Conservation (phyloP, 768 basidiomycete species). For the Galerina marginata region DNA sequence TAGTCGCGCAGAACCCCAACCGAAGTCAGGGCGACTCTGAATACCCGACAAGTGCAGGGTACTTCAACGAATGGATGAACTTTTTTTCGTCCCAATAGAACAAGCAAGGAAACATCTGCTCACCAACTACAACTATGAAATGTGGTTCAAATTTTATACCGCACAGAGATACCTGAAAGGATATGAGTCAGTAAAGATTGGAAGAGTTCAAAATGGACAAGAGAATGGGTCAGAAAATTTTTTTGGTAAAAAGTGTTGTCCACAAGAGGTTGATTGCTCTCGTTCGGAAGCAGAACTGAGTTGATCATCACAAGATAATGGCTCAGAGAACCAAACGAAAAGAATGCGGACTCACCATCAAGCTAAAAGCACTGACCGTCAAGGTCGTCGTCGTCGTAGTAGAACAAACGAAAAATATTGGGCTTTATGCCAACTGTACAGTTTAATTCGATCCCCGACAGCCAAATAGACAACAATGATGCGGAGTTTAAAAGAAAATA, state of each 20-base stretch:
- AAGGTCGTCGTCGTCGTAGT: neutral
- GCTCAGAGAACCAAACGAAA: slow-evolving; percentile 13
- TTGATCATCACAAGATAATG: slow-evolving; percentile 50
- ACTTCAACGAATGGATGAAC: slow-evolving; percentile 88
- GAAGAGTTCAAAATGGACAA: neutral
- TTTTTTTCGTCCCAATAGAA: slow-evolving; percentile 64
- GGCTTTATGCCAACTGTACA: slow-evolving; percentile 43
- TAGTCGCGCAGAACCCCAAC: slow-evolving; percentile 38
- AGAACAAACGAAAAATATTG: slow-evolving; percentile 8
- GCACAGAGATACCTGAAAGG: slow-evolving; percentile 10
- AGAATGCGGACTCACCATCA: slow-evolving; percentile 29
- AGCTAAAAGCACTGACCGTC: slow-evolving; percentile 2
- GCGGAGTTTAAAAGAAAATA: slow-evolving; percentile 29
- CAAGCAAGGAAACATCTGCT: slow-evolving; percentile 16
- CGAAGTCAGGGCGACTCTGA: slow-evolving; percentile 39
- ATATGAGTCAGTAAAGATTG: slow-evolving; percentile 25
- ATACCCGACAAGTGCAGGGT: slow-evolving; percentile 38
- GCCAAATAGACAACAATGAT: slow-evolving; percentile 10
- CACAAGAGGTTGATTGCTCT: slow-evolving; percentile 75
- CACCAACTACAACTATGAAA: slow-evolving; percentile 20
- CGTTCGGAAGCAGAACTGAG: slow-evolving; percentile 89
- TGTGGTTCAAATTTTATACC: neutral
- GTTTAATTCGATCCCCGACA: slow-evolving; percentile 41
- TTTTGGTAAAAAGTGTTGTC: slow-evolving; percentile 67
- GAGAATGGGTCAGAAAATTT: slow-evolving; percentile 51